Conservation (phyloP, 2,329 filamentous ascomycete genomes). For the Cylindrodendrum hubeiense region DNA sequence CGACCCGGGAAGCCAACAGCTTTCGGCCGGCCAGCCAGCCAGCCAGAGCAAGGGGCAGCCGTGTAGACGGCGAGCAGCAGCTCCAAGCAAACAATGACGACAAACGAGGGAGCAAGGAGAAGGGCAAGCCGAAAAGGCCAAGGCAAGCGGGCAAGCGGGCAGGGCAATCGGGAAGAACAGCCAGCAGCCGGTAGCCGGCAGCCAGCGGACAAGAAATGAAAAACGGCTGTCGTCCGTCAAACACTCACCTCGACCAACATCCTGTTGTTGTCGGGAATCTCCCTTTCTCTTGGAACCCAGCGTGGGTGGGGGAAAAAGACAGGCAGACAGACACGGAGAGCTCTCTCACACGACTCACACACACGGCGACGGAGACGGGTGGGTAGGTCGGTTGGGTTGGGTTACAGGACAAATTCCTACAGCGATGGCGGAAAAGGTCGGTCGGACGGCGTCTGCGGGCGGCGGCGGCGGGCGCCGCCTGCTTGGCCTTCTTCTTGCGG, state of each 20-base stretch:
- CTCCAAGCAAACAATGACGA: not conserved
- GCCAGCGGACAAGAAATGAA: constrained; percentile 23
- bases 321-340: constrained; percentile 24
- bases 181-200: constrained; percentile 1
- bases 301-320: constrained; percentile 8
- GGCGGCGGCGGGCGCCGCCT: constrained; percentile 9
- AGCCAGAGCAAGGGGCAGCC: not conserved
- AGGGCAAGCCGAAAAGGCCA: constrained; percentile 1
- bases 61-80: not conserved
- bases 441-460: constrained; percentile 20
- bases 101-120: constrained; percentile 1
- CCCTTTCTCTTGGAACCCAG: constrained; percentile 16
- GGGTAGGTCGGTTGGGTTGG: not conserved
- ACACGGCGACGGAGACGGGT: constrained; percentile 6
- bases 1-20: not conserved
- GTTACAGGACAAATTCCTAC: constrained; percentile 31
- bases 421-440: constrained; percentile 29
- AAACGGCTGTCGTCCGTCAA: constrained; percentile 7
- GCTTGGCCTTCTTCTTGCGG: constrained; percentile 52
- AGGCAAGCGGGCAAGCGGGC: not conserved
- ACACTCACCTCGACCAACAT: constrained; percentile 55
- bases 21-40: constrained; percentile 1
- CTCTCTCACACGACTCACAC: constrained; percentile 12
- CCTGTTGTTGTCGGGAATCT: constrained; percentile 22
- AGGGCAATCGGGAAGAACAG: not conserved